These are phyloP conservation scores for Zymoseptoria ardabiliae DNA, from an alignment of 2,329 filamentous ascomycete genomes.

Conservation along the genomic window DNA sequence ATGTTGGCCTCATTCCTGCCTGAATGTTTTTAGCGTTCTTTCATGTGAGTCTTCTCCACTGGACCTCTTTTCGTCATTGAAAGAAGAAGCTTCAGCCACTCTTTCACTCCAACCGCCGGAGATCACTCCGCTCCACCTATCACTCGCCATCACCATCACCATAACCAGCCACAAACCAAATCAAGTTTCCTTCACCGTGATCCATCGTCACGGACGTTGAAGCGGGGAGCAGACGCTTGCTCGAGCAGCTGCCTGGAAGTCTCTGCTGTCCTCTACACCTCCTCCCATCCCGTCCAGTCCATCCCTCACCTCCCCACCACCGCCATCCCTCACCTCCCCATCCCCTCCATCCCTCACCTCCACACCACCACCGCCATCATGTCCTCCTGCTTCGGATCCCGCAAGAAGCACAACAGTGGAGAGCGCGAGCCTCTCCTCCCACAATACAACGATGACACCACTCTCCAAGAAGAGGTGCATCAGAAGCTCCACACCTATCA, in stretches of 20 bases:
- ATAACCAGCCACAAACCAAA: not conserved
- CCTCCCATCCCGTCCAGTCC: not conserved
- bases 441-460: conserved; percentile 74
- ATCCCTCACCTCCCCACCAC: not conserved
- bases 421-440: conserved; percentile 76
- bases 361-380: conserved; percentile 33
- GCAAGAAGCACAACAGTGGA: conserved; percentile 36
- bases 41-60: not conserved
- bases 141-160: not conserved
- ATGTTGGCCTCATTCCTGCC: not conserved
- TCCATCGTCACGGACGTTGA: no score
- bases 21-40: not conserved
- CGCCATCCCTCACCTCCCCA: no score
- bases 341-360: not conserved
- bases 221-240: no score
- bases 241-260: no score
- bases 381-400: conserved; percentile 59
- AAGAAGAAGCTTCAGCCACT: not conserved
- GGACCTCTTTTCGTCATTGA: not conserved
- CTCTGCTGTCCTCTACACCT: no score
- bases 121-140: not conserved
- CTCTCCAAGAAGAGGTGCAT: conserved; percentile 67
- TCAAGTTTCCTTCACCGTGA: not conserved
- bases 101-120: not conserved
- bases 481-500: conserved; percentile 91